Conservation (phyloP, 1,139 yeast species). For the Candida sanyaensis region DNA sequence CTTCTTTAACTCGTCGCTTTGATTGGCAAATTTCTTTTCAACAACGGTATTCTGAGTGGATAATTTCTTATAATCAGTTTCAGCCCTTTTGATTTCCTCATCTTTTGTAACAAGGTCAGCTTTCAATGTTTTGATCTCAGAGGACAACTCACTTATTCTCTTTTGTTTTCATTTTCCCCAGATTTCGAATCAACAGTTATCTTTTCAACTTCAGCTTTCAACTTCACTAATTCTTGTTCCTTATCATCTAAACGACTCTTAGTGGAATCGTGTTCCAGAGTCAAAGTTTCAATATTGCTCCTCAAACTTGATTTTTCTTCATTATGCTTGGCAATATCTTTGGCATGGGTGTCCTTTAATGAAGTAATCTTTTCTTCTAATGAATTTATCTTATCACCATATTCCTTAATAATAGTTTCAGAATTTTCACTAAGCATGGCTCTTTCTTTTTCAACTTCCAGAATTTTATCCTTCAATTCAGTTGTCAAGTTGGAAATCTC, state of each 20-base stretch:
- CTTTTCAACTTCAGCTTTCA: conserved; percentile 5
- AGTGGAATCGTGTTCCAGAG: neutral
- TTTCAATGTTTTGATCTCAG: neutral
- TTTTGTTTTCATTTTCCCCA: neutral
- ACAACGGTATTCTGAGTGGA: neutral
- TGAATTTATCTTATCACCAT: conserved; percentile 38
- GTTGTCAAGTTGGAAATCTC: conserved; percentile 14
- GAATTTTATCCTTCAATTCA: conserved; percentile 30
- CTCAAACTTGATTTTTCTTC: conserved; percentile 9
- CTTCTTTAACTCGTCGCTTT: conserved; percentile 1
- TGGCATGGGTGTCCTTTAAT: conserved; percentile 12
- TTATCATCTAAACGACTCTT: conserved; percentile 7
- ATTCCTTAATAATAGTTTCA: conserved; percentile 49
- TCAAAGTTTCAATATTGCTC: conserved; percentile 4
- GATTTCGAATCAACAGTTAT: neutral
- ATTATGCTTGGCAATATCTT: conserved; percentile 7
- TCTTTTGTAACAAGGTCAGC: neutral
- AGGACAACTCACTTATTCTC: conserved; percentile 4
- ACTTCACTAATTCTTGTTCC: neutral
- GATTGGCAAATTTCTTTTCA: neutral
- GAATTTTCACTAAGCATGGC: conserved; percentile 49
- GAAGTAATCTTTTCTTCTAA: conserved; percentile 11
- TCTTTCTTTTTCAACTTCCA: conserved; percentile 54
- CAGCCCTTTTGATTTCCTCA: neutral
- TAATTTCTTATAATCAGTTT: neutral